A percentile compares a stretch with the other conserved stretches of the same genome.
These are phyloP conservation scores for Iris pallida DNA, from an alignment of 116 monocot species.

Conservation along the genomic window DNA sequence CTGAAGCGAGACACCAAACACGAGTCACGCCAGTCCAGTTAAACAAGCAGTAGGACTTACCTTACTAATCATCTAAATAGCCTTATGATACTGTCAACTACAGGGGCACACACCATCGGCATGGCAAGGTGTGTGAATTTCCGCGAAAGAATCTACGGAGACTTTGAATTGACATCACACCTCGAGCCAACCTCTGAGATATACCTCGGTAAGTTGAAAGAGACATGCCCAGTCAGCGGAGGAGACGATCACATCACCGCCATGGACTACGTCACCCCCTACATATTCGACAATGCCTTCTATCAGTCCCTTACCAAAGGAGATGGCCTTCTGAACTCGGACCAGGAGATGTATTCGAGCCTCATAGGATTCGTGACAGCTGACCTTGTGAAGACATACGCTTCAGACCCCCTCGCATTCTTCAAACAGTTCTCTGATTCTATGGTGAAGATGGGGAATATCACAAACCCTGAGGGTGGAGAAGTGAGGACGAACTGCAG, in stretches of 20 bases:
- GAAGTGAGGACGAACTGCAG: slow-evolving; percentile 75
- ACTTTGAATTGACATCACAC: slow-evolving; percentile 24
- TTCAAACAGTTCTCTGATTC: slow-evolving; percentile 70
- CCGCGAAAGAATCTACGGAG: slow-evolving; percentile 60
- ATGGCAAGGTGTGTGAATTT: slow-evolving; percentile 54
- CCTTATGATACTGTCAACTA: neutral
- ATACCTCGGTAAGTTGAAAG: slow-evolving; percentile 39
- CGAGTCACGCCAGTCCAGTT: too few relatives aligned
- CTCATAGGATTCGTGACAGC: slow-evolving; percentile 37
- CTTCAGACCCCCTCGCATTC: slow-evolving; percentile 36
- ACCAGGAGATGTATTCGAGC: slow-evolving; percentile 68
- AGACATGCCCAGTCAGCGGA: slow-evolving; percentile 30
- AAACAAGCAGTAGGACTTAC: neutral
- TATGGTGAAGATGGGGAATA: slow-evolving; percentile 78
- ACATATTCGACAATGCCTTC: slow-evolving; percentile 59
- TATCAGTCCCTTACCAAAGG: slow-evolving; percentile 38
- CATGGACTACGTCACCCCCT: slow-evolving; percentile 53
- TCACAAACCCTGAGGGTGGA: slow-evolving; percentile 61
- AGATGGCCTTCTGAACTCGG: slow-evolving; percentile 71
- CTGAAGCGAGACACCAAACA: too few relatives aligned
- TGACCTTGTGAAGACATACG: slow-evolving; percentile 40
- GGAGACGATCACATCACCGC: slow-evolving; percentile 32
- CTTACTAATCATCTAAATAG: neutral
- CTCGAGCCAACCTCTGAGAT: slow-evolving; percentile 10
- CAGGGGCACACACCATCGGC: slow-evolving; percentile 80